phyloP scores from a whole-genome alignment of 768 basidiomycete species.

The Mycena rosella region DNA sequence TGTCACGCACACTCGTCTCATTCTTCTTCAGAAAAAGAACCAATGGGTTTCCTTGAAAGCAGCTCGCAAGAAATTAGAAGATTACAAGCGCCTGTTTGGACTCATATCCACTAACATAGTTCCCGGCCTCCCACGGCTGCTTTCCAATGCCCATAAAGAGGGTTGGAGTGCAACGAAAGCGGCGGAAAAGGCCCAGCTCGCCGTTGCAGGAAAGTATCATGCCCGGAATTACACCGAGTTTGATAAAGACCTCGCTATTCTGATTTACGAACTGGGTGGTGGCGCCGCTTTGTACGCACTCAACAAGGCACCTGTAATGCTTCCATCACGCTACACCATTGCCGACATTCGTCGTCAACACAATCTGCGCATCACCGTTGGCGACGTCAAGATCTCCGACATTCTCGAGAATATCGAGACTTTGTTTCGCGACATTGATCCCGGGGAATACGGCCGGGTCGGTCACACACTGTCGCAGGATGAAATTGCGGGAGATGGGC shows the following conservation, averaged over 20 bases:
- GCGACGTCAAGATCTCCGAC: background rate
- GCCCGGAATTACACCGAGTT: slow-evolving; percentile 38
- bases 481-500: slow-evolving; percentile 43
- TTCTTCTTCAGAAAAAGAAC: background rate
- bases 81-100: background rate
- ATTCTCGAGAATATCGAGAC: slow-evolving; percentile 6
- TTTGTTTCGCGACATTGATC: slow-evolving; percentile 6
- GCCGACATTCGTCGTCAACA: slow-evolving; percentile 26
- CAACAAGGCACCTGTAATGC: slow-evolving; percentile 39
- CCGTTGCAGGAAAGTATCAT: slow-evolving; percentile 38
- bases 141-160: slow-evolving; percentile 3
- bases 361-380: slow-evolving; percentile 34
- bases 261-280: slow-evolving; percentile 46
- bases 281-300: slow-evolving; percentile 45
- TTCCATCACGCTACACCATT: slow-evolving; percentile 41
- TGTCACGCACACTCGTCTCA: background rate
- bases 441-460: slow-evolving; percentile 31
- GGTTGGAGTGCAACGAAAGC: slow-evolving; percentile 5
- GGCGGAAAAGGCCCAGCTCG: background rate
- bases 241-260: slow-evolving; percentile 43
- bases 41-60: background rate
- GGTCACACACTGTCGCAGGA: slow-evolving; percentile 41
- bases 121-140: slow-evolving; percentile 2
- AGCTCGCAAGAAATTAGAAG: slow-evolving; percentile 22
- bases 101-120: background rate